Evolutionary conservation across 305 asterid genomes (phyloP).

Genomic region (Andrographis paniculata): DNA sequence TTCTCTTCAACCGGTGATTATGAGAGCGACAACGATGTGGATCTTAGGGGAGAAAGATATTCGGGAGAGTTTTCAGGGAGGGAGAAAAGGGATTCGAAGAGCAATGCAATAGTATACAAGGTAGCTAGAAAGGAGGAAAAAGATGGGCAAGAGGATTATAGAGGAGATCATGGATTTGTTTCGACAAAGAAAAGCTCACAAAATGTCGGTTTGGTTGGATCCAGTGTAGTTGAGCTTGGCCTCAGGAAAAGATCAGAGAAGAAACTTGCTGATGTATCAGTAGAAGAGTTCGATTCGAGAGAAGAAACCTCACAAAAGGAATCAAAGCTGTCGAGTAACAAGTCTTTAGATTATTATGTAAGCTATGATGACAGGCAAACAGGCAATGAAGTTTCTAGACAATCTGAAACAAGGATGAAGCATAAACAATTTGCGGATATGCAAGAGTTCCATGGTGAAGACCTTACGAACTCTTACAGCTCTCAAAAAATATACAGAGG

Average conservation of each 20-base stretch:
- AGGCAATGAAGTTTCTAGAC: constrained; percentile 26
- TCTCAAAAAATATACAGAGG: constrained; percentile 28
- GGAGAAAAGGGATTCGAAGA: constrained; percentile 22
- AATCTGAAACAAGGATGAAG: constrained; percentile 44
- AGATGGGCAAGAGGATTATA: constrained; percentile 24
- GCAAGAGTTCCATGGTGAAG: constrained; percentile 25
- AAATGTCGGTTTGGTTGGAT: constrained; percentile 26
- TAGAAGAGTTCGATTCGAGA: constrained; percentile 35
- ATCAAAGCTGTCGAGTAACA: constrained; percentile 23
- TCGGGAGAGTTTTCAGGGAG: constrained; percentile 26
- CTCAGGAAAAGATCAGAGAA: constrained; percentile 86
- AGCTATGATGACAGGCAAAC: constrained; percentile 37
- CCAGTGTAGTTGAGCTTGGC: constrained; percentile 33
- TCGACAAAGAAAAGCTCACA: constrained; percentile 29
- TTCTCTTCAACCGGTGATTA: neutral
- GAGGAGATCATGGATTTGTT: constrained; percentile 20
- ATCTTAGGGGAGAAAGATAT: constrained; percentile 32
- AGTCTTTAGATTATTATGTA: constrained; percentile 26
- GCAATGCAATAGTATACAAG: constrained; percentile 26
- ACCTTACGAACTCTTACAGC: constrained; percentile 27
- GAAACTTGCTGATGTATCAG: constrained; percentile 58
- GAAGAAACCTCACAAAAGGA: constrained; percentile 34
- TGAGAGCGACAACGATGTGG: constrained; percentile 37
- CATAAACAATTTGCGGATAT: constrained; percentile 39
- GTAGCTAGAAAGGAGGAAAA: constrained; percentile 27